Evolutionary conservation across 352 stramenopile genomes (phyloP).

Genomic region (Phytophthora uliginosa): DNA sequence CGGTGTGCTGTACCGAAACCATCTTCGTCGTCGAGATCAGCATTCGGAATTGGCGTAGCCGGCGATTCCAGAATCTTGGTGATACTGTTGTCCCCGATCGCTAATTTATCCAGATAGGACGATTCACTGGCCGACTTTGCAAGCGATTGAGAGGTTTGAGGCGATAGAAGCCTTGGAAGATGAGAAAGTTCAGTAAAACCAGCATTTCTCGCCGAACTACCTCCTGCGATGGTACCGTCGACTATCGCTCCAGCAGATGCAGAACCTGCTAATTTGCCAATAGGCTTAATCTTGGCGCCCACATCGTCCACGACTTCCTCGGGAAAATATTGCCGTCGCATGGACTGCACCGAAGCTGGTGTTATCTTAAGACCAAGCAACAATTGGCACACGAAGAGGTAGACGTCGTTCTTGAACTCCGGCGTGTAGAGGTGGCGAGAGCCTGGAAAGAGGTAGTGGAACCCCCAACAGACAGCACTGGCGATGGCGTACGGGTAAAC

Average conservation of each 20-base stretch:
- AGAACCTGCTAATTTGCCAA: conserved; percentile 30
- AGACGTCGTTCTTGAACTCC: conserved; percentile 87
- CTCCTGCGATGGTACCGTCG: conserved; percentile 13
- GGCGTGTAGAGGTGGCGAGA: conserved; percentile 88
- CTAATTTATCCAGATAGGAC: conserved; percentile 63
- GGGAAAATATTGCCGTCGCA: conserved; percentile 75
- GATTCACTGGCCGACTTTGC: conserved; percentile 57
- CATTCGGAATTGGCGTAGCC: conserved; percentile 2
- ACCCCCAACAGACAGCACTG: conserved; percentile 83
- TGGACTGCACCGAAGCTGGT: conserved; percentile 72
- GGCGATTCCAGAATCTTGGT: conserved; percentile 58
- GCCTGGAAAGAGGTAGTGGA: conserved; percentile 91
- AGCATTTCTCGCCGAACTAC: conserved; percentile 17
- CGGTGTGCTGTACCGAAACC: conserved; percentile 6
- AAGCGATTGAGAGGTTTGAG: conserved; percentile 36
- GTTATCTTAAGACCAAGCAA: conserved; percentile 77
- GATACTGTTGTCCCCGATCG: conserved; percentile 63
- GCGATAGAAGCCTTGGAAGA: conserved; percentile 44
- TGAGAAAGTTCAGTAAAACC: conserved; percentile 18
- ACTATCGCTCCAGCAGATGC: conserved; percentile 16
- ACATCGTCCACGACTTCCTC: conserved; percentile 80
- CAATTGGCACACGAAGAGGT: conserved; percentile 80
- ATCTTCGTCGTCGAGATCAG: conserved; percentile 25
- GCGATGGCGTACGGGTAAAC: conserved; percentile 91
- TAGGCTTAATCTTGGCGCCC: conserved; percentile 45